Base-by-base conservation (phyloP, 768 basidiomycete genomes). In the Termitomyces sp. region DNA sequence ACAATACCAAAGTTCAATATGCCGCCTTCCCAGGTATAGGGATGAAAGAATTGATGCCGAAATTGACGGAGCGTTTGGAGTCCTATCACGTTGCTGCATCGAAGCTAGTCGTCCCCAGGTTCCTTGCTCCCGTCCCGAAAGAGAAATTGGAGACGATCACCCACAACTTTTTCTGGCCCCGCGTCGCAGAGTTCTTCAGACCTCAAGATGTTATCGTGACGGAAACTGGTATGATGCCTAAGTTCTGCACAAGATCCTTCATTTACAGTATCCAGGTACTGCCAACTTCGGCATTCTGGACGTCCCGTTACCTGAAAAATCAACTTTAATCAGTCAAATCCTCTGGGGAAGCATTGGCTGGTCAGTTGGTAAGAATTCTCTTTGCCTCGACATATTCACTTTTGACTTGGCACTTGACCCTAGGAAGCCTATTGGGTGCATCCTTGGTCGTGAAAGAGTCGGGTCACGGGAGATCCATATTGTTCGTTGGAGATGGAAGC, bases 261-360 rank as follows among this genome's bases (percentile, higher is more conserved):
- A 28, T 5, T 39, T 11, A 38, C 4, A 12, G 38, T 38, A 8
- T 45, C 45, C 50, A 83, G 85, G 89, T 4, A 95, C 93, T 0
- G 86, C 91, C 13, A 88, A 80, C 63, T 97, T 96, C 70, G 96
- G 95, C 49, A 83, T 96, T 51, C 71, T 94, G 44, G 92, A 92
- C 62, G 81, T 93, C 35, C 86, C 88, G 1, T 75, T 96, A 12
- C 96, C 96, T 0, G 79, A 84, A n/a, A 79, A 84, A 49, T 76
- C 87, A 0, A 72, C 86, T 5, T 85, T 89, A 60, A 62, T 93
- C 42, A 84, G 81, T 62, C 93, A 95, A 74, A 85, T 96, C 55
- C 75, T 97, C 6, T 97, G 91, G 88, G 95, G 96, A 54, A 89
- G 89, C 61, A 97, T 98, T 65, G 96, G 96, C 0, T 97, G 90